phyloP scores from a whole-genome alignment of 2,329 filamentous ascomycete genomes.

The Corinectria fuckeliana region DNA sequence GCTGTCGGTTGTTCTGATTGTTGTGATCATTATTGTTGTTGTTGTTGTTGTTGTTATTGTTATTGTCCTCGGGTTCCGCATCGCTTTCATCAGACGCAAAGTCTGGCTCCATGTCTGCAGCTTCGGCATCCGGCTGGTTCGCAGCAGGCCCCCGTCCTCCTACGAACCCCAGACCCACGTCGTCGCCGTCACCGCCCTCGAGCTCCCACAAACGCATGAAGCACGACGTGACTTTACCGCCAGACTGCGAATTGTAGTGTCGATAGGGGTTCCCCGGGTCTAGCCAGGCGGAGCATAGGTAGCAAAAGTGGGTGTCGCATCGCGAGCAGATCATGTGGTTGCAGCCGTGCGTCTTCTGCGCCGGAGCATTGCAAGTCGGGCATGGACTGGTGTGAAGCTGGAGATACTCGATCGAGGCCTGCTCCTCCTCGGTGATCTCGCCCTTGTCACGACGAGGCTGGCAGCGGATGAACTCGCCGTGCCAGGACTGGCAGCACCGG shows the following conservation, averaged over 20 bases:
- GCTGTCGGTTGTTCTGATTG: constrained; percentile 34
- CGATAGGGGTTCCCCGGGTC: constrained; percentile 80
- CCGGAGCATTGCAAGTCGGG: constrained; percentile 83
- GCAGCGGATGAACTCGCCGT: constrained; percentile 81
- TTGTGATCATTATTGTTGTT: constrained; percentile 31
- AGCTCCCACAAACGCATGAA: constrained; percentile 91
- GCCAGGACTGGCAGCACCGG: constrained; percentile 78
- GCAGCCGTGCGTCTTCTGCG: constrained; percentile 91
- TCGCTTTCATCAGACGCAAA: constrained; percentile 25
- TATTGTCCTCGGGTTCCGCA: constrained; percentile 42
- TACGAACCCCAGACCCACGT: constrained; percentile 54
- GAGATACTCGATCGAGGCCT: constrained; percentile 86
- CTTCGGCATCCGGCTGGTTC: constrained; percentile 18
- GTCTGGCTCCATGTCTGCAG: constrained; percentile 29
- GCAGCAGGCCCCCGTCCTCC: constrained; percentile 43
- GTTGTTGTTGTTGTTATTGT: constrained; percentile 39
- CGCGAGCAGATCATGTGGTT: constrained; percentile 96
- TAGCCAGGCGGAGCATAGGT: constrained; percentile 89
- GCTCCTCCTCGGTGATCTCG: constrained; percentile 83
- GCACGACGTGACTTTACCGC: constrained; percentile 65
- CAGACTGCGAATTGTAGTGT: constrained; percentile 78
- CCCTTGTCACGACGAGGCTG: constrained; percentile 68
- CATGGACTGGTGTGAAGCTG: constrained; percentile 83
- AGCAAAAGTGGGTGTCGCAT: constrained; percentile 93
- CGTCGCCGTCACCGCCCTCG: constrained; percentile 76